A percentile compares a stretch with the other conserved stretches of the same genome.
Conservation (phyloP, 2,329 filamentous ascomycete genomes). For the Berkeleyomyces basicola region DNA sequence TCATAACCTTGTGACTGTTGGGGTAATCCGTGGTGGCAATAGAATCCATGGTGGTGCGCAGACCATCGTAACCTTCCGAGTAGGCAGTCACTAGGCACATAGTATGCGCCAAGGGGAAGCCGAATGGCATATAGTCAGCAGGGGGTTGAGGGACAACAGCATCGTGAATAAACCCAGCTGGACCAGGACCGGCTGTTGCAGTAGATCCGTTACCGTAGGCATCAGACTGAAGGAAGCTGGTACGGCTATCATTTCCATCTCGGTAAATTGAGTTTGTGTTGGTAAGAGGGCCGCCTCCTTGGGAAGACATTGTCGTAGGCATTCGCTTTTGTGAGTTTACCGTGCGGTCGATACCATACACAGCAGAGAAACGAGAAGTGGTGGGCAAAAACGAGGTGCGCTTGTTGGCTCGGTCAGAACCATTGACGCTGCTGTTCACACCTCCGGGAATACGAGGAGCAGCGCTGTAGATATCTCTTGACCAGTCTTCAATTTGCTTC, state of each 20-base stretch:
- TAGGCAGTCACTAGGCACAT: constrained; percentile 95
- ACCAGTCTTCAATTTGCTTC: constrained; percentile 94
- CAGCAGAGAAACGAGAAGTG: constrained; percentile 85
- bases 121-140: constrained; percentile 93
- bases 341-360: constrained; percentile 57
- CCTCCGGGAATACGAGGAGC: constrained; percentile 68
- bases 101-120: constrained; percentile 80
- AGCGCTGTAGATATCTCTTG: constrained; percentile 89
- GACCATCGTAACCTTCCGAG: constrained; percentile 83
- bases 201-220: constrained; percentile 37
- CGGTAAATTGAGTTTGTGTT: constrained; percentile 52
- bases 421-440: constrained; percentile 45
- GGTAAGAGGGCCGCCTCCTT: constrained; percentile 54
- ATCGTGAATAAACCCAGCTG: constrained; percentile 91
- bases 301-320: constrained; percentile 92
- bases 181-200: constrained; percentile 54
- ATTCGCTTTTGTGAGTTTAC: constrained; percentile 29
- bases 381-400: constrained; percentile 80
- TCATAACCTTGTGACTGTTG: constrained; percentile 94
- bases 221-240: constrained; percentile 47
- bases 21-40: constrained; percentile 96
- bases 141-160: constrained; percentile 91
- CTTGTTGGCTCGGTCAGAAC: constrained; percentile 58
- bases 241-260: constrained; percentile 41
- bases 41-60: constrained; percentile 88